phyloP scores from a whole-genome alignment of 257 asterid genomes.

The Agastache rugosa region DNA sequence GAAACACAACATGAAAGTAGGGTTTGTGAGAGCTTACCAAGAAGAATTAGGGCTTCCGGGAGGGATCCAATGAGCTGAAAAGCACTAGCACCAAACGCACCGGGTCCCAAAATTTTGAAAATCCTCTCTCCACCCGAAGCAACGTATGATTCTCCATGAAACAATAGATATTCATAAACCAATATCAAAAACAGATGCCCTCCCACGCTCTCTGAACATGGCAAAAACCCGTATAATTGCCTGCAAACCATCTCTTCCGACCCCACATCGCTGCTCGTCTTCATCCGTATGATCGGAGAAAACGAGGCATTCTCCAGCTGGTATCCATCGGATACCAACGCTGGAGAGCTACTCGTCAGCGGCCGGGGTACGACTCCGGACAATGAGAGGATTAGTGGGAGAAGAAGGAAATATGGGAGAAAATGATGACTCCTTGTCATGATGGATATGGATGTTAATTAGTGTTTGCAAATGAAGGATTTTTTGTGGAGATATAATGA shows the following conservation, averaged over 20 bases:
- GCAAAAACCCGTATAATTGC: slow-evolving; percentile 63
- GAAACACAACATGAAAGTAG: background rate
- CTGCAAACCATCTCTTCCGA: slow-evolving; percentile 13
- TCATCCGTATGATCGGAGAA: slow-evolving; percentile 9
- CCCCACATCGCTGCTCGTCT: background rate
- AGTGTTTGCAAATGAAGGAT: background rate
- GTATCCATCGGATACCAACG: background rate
- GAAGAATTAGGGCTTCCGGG: slow-evolving; percentile 62
- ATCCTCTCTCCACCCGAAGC: slow-evolving; percentile 57
- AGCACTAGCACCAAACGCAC: slow-evolving; percentile 64
- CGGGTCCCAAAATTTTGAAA: slow-evolving; percentile 72
- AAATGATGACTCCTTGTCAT: background rate
- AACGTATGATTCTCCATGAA: slow-evolving; percentile 59
- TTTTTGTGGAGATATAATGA: background rate
- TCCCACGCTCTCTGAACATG: slow-evolving; percentile 47
- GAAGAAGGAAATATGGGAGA: background rate
- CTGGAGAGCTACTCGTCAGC: background rate
- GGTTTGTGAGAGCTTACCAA: slow-evolving; percentile 39
- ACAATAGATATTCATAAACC: slow-evolving; percentile 56
- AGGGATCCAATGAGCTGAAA: slow-evolving; percentile 63
- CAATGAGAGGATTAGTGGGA: slow-evolving; percentile 3
- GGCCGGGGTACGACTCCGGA: background rate
- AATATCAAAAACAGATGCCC: slow-evolving; percentile 62
- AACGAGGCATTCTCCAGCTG: background rate
- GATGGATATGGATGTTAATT: background rate